These are phyloP conservation scores for Monilinia fructicola DNA, from an alignment of 2,329 filamentous ascomycete genomes.

Conservation along the genomic window DNA sequence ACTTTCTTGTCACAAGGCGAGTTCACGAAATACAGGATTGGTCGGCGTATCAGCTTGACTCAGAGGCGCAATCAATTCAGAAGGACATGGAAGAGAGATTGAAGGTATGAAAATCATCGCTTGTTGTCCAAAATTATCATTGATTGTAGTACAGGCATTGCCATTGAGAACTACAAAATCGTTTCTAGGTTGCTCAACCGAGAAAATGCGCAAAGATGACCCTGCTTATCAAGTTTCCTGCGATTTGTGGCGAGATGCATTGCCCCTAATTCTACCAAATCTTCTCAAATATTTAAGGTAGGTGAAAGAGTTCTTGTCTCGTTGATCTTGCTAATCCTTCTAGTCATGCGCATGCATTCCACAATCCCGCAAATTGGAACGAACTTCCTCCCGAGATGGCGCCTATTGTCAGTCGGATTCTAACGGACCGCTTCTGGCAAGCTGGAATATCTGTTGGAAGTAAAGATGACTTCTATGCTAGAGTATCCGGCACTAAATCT, in stretches of 20 bases:
- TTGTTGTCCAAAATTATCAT: neutral
- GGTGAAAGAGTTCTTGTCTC: conserved; percentile 40
- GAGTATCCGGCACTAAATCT: conserved; percentile 82
- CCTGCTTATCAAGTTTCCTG: conserved; percentile 73
- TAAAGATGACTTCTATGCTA: conserved; percentile 93
- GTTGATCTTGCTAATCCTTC: conserved; percentile 49
- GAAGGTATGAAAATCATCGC: conserved; percentile 48
- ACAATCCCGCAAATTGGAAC: conserved; percentile 82
- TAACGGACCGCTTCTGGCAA: conserved; percentile 98
- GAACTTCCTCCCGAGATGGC: conserved; percentile 74
- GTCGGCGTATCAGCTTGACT: conserved; percentile 74
- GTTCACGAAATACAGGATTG: conserved; percentile 80
- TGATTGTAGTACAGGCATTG: conserved; percentile 48
- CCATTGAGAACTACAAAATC: conserved; percentile 87
- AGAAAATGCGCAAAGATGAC: conserved; percentile 76
- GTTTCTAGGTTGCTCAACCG: conserved; percentile 87
- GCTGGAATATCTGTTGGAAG: conserved; percentile 94
- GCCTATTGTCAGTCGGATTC: conserved; percentile 72
- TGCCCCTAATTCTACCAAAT: conserved; percentile 80
- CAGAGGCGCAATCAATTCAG: conserved; percentile 77
- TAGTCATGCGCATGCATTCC: conserved; percentile 86
- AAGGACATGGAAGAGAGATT: conserved; percentile 74
- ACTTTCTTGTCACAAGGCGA: conserved; percentile 71
- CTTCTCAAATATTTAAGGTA: conserved; percentile 74
- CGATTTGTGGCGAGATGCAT: conserved; percentile 79